A percentile compares a stretch with the other conserved stretches of the same genome.
Evolutionary conservation across 2,329 filamentous ascomycete species (phyloP).

Genomic region (Penicillium concentricum): DNA sequence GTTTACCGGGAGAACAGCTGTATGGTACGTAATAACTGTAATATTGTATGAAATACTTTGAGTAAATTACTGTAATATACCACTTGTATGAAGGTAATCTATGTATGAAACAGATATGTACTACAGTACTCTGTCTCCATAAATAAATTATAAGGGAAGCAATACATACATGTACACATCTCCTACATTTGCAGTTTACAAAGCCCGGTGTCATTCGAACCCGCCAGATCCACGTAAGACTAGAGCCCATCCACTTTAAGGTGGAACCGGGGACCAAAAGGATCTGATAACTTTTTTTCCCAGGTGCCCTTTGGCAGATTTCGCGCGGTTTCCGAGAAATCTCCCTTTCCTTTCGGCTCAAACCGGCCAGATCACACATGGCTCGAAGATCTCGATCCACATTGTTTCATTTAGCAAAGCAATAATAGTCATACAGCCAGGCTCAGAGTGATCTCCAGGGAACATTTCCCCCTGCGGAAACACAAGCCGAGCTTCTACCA

Average conservation of each 20-base stretch:
- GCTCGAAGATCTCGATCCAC: not conserved
- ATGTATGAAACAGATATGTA: not conserved
- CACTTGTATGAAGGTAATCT: not conserved
- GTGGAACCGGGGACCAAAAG: conserved; percentile 1
- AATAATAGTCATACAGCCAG: not conserved
- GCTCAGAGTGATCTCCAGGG: not conserved
- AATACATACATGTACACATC: not conserved
- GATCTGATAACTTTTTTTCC: conserved; percentile 7
- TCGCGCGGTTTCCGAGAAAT: not conserved
- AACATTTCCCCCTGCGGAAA: not conserved
- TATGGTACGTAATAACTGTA: not conserved
- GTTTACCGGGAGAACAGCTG: not conserved
- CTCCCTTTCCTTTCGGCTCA: not conserved
- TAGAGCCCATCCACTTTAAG: not conserved
- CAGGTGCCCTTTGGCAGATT: not conserved
- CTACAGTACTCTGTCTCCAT: not conserved
- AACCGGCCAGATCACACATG: not conserved
- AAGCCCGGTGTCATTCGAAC: not conserved
- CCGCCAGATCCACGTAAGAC: not conserved
- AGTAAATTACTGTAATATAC: not conserved
- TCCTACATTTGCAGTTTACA: not conserved
- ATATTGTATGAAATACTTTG: not conserved
- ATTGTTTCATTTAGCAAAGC: not conserved
- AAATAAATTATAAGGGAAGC: not conserved
- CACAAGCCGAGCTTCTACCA: not conserved